A percentile compares a stretch with the other conserved stretches of the same genome.
Evolutionary conservation across 192 early-diverging fungal species (phyloP).

Genomic region (Mortierella hygrophila): DNA sequence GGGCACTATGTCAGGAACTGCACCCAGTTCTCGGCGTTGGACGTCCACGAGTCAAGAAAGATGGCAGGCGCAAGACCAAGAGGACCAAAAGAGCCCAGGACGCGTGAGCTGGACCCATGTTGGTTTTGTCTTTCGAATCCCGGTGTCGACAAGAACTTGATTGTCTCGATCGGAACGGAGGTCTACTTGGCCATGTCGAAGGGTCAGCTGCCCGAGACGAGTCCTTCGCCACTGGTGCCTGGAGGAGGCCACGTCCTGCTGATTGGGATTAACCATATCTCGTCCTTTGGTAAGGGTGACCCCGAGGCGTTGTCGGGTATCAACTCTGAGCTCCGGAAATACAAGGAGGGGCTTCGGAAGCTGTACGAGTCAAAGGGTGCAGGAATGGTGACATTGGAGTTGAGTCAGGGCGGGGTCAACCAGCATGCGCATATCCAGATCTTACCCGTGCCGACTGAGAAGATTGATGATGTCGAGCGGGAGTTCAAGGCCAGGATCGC

Average conservation of each 20-base stretch:
- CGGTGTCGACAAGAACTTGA: constrained; percentile 89
- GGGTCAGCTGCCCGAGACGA: constrained; percentile 77
- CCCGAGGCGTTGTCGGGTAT: constrained; percentile 53
- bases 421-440: constrained; percentile 82
- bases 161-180: constrained; percentile 85
- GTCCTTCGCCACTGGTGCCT: constrained; percentile 62
- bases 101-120: constrained; percentile 63
- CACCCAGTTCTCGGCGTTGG: not conserved
- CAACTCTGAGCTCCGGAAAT: constrained; percentile 65
- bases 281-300: constrained; percentile 59
- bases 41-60: not conserved
- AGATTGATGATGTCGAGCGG: constrained; percentile 33
- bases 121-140: constrained; percentile 98
- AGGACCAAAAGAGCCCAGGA: not conserved
- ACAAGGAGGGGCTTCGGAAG: constrained; percentile 64
- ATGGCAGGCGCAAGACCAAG: constrained; percentile 19
- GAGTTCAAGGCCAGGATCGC: constrained; percentile 29
- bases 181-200: constrained; percentile 90
- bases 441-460: constrained; percentile 68
- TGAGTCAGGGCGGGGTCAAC: constrained; percentile 67
- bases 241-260: constrained; percentile 89
- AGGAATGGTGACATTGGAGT: constrained; percentile 81
- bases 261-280: constrained; percentile 66
- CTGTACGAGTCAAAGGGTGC: constrained; percentile 70
- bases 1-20: constrained; percentile 1